Evolutionary conservation across 2,329 filamentous ascomycete species (phyloP), one percentile per base, ranked within the genome.

Genomic region (Celoporthe dispersa): DNA sequence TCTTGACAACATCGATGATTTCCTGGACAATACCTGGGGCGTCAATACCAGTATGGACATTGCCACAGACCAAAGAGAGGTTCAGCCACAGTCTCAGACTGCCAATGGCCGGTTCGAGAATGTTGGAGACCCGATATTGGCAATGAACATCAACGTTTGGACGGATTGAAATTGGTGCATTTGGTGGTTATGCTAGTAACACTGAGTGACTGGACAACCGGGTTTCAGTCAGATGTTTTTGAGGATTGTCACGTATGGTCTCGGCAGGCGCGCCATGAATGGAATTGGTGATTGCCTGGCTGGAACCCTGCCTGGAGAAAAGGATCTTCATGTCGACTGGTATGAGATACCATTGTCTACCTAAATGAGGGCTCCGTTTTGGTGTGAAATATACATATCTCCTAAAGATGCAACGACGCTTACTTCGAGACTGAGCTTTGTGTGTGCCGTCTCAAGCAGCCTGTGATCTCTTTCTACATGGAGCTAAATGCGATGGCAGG

Each of bases 1-100:
- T 1, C 76, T 86, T 69, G 78, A 81, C 28, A 83, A 86, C 70
- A 74, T 86, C 7, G 80, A 80, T 64, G 81, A 85, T 25, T 85
- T 84, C 67, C 73, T 85, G 9, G 80, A 81, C 55, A 55, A 72
- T 22, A 75, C 75, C 22, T 80, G 78, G 76, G 77, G 81, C 48
- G 72, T 81, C 2, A 79, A 82, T 31, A 62, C 44, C 22, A 64
- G 57, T 39, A 73, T 75, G 1, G 81, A 84, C 68, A 75, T 84
- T 11, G 76, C 78, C 0, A 70, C 77, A 68, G 77, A 75, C 11
- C 75, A 76, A 8, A 76, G 71, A 53, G 31, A 69, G 31, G 66
- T 59, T 31, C 44, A 73, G 63, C 51, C 66, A 62, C 63, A 64
- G 22, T 41, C 63, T 31, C 8, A 37, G 31, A 41, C 16, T 33